A percentile compares a stretch with the other conserved stretches of the same genome.
Evolutionary conservation across 345 rosid genomes (phyloP).

Genomic region (Erysimum cheiranthoides): DNA sequence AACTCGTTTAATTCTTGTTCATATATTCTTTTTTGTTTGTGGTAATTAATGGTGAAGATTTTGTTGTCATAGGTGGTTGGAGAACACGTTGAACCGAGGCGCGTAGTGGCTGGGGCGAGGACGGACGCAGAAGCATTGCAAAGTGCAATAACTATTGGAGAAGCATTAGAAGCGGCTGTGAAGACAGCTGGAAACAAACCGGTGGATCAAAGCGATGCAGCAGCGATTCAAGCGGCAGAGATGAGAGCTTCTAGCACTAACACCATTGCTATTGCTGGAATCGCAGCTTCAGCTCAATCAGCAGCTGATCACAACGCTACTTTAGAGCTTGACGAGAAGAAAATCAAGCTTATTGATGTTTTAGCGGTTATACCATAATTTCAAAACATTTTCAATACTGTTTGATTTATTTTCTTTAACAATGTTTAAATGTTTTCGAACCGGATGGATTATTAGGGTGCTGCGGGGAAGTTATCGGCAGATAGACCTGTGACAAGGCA

Average conservation of each 20-base stretch:
- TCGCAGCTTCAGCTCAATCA: constrained; percentile 73
- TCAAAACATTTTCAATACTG: neutral
- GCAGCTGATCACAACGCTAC: constrained; percentile 64
- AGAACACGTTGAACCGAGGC: constrained; percentile 55
- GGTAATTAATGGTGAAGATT: neutral
- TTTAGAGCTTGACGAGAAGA: constrained; percentile 49
- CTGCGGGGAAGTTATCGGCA: constrained; percentile 53
- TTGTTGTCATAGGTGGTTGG: constrained; percentile 64
- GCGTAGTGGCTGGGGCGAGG: constrained; percentile 31
- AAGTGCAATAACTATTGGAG: constrained; percentile 63
- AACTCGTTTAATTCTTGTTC: neutral
- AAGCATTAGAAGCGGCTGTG: constrained; percentile 67
- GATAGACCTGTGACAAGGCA: constrained; percentile 69
- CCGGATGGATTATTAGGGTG: constrained; percentile 52
- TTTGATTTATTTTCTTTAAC: neutral
- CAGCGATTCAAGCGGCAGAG: constrained; percentile 80
- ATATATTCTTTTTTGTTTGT: neutral
- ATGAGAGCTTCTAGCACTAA: constrained; percentile 67
- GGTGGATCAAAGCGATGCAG: constrained; percentile 70
- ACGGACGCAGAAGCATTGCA: constrained; percentile 43
- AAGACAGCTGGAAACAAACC: constrained; percentile 54
- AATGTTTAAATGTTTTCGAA: neutral
- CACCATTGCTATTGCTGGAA: constrained; percentile 55
- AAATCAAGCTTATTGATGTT: constrained; percentile 61
- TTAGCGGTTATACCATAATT: constrained; percentile 45